Percentiles rank a stretch among this genome's conserved stretches.
Evolutionary conservation across 768 basidiomycete species (phyloP).

Genomic region (Exsudoporus frostii): DNA sequence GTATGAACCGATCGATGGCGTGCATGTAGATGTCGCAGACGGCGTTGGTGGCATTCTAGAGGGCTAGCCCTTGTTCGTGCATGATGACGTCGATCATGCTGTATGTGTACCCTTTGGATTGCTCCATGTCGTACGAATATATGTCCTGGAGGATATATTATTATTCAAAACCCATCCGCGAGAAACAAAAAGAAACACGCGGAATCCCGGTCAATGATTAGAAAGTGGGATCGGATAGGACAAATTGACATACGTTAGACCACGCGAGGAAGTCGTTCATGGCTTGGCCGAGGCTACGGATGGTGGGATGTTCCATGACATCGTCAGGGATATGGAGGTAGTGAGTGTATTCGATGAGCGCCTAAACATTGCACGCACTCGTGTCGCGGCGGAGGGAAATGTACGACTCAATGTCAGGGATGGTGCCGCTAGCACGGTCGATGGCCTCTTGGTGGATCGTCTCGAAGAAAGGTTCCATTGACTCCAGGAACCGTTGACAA

Average conservation of each 20-base stretch:
- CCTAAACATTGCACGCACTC: constrained; percentile 84
- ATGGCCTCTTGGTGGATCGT: constrained; percentile 71
- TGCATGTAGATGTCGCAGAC: constrained; percentile 72
- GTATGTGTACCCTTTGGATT: constrained; percentile 76
- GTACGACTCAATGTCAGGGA: constrained; percentile 80
- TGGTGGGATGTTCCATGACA: constrained; percentile 72
- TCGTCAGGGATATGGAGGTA: constrained; percentile 77
- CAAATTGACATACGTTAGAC: constrained; percentile 67
- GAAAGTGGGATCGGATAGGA: too few species aligned
- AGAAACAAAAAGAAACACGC: too few species aligned
- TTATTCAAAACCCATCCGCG: too few species aligned
- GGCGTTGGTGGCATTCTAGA: constrained; percentile 72
- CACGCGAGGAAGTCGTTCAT: constrained; percentile 81
- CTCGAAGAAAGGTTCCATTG: constrained; percentile 77
- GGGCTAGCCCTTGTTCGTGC: constrained; percentile 63
- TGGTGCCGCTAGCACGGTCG: constrained; percentile 55
- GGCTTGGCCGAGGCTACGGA: constrained; percentile 66
- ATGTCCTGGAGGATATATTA: constrained; percentile 56
- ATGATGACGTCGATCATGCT: constrained; percentile 84
- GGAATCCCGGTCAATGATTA: too few species aligned
- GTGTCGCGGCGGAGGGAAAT: constrained; percentile 77
- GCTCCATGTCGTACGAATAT: constrained; percentile 84
- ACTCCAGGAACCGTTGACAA: constrained; percentile 74
- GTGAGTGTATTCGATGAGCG: constrained; percentile 77
- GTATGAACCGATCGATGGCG: constrained; percentile 67